Base-by-base conservation (phyloP, 805 yeast genomes). In the Lipomyces yamadae region DNA sequence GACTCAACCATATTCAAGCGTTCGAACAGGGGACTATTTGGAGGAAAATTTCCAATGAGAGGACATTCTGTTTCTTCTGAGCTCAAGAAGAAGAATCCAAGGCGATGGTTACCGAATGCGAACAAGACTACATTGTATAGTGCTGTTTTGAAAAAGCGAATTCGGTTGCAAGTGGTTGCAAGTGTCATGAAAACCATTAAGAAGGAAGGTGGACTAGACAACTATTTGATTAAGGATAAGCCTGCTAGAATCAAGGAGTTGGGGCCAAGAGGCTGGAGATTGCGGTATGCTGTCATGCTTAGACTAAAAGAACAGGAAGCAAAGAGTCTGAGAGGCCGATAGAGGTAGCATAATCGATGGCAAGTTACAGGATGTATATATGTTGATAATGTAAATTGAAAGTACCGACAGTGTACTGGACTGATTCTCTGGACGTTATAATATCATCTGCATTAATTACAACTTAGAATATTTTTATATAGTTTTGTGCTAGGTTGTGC, bases 161-260 rank as follows among this genome's bases (percentile, higher is more conserved):
- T 92, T 56, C 80, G 81, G 59, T 77, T 91, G 63, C 86, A 83
- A 67, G 86, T 92, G 45, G 88, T 92, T 6, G 85, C 98, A 4
- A 85, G 88, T 67, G 98, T 92, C 4, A 82, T 95, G 75, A 86
- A 88, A 74, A 92, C 98, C 0, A 88, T 95, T 66, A 89, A 91
- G 66, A 91, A 87, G 73, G 98, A 94, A 77, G 99, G 99, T 69
- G 99, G 99, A 4, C 82, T 95, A 64, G 99, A 95, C 76, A 88
- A 88, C 70, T 95, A 95, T 76, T 78, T 95, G 68, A 83, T 87
- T 55, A 95, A 95, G 78, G 96, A 92, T 67, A 91, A 90, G 72
- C 82, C 96, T 4, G 96, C 96, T 2, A 84, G 99, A 80, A 82
- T 91, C 71, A 95, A 95, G 81, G 97, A 95, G 76, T 81, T 95